Percentiles rank a stretch among this genome's conserved stretches.
phyloP scores from a whole-genome alignment of 176 grass and related monocot genomes.

The Ensete glaucum region DNA sequence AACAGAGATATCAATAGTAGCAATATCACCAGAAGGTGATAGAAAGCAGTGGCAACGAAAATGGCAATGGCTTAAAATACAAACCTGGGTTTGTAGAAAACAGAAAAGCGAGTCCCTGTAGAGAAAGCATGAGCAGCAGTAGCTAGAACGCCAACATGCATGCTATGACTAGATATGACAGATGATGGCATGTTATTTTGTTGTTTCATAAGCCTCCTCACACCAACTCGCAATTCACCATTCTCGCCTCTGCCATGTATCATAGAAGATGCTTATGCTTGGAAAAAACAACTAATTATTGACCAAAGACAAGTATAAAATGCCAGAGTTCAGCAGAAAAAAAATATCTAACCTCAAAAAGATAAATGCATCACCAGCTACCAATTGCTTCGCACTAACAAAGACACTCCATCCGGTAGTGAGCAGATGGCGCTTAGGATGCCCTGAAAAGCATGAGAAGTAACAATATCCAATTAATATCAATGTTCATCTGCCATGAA shows the following conservation, averaged over 20 bases:
- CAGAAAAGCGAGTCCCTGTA: conserved; percentile 70
- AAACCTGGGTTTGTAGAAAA: conserved; percentile 99
- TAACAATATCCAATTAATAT: background rate
- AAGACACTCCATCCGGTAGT: conserved; percentile 98
- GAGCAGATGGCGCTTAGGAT: conserved; percentile 93
- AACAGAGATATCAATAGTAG: too few species aligned
- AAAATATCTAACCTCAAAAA: conserved; percentile 57
- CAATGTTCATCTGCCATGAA: too few species aligned
- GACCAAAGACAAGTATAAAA: background rate
- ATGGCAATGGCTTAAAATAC: conserved; percentile 3
- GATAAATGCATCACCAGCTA: conserved; percentile 95
- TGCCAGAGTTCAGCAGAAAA: background rate
- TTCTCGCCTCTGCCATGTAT: conserved; percentile 52
- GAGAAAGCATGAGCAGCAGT: conserved; percentile 86
- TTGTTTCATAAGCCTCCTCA: conserved; percentile 92
- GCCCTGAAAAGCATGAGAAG: conserved; percentile 38
- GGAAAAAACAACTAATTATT: background rate
- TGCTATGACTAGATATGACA: conserved; percentile 96
- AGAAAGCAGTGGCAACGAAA: background rate
- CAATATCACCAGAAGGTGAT: too few species aligned
- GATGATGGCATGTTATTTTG: conserved; percentile 84
- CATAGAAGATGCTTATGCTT: conserved; percentile 11
- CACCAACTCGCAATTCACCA: conserved; percentile 74
- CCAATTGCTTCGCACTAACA: conserved; percentile 88
- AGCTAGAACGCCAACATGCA: conserved; percentile 95